phyloP scores from a whole-genome alignment of 305 asterid species.

The Fraxinus sp. region DNA sequence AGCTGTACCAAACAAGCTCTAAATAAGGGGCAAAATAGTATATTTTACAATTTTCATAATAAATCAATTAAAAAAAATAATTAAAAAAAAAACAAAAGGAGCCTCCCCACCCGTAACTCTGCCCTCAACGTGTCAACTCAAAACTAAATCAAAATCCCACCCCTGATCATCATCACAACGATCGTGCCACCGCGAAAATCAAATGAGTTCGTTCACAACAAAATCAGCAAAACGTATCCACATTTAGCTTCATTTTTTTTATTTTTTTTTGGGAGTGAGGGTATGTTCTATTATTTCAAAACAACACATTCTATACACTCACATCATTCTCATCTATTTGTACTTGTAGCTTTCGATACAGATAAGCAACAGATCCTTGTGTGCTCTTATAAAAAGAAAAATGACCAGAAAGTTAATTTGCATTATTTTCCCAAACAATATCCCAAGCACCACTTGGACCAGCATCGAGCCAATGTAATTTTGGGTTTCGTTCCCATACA shows the following conservation, averaged over 20 bases:
- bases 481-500: slow-evolving; percentile 14
- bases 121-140: too few relatives aligned
- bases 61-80: background rate
- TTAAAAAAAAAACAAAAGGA: too few relatives aligned
- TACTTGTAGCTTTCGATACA: slow-evolving; percentile 14
- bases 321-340: slow-evolving; percentile 15
- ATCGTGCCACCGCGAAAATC: background rate
- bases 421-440: slow-evolving; percentile 61
- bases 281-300: background rate
- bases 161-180: too few relatives aligned
- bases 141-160: too few relatives aligned
- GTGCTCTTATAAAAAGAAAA: slow-evolving; percentile 5
- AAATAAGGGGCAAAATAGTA: background rate
- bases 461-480: slow-evolving; percentile 59
- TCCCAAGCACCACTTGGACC: slow-evolving; percentile 81
- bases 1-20: too few relatives aligned
- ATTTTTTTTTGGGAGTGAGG: background rate
- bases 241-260: background rate
- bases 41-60: background rate
- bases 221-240: background rate
- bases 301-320: background rate
- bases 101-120: too few relatives aligned
- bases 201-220: background rate
- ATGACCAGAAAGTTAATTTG: slow-evolving; percentile 11
- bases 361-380: slow-evolving; percentile 2